Percentiles rank a stretch among this genome's conserved stretches.
Evolutionary conservation across 2,329 filamentous ascomycete species (phyloP).

Genomic region (Hypoxylon sp.): DNA sequence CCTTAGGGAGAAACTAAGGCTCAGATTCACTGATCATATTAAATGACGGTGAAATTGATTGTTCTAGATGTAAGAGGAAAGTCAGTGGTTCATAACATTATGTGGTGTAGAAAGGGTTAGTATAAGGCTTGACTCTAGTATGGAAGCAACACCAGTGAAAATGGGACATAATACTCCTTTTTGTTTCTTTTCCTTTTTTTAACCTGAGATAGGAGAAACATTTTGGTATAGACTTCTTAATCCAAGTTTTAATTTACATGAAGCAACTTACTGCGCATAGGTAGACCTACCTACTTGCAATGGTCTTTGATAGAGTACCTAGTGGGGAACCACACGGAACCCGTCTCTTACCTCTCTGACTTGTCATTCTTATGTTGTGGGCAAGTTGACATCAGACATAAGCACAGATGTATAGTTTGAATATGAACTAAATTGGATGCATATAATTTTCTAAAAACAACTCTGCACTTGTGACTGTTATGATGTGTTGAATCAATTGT

Average conservation of each 20-base stretch:
- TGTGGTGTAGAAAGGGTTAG: background rate
- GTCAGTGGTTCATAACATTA: background rate
- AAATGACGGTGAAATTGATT: background rate
- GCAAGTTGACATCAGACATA: background rate
- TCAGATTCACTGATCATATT: background rate
- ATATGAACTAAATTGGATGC: background rate
- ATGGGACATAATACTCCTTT: background rate
- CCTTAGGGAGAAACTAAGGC: constrained; percentile 12
- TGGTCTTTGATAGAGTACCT: no score
- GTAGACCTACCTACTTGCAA: background rate
- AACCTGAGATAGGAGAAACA: background rate
- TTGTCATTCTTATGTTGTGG: background rate
- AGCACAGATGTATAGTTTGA: background rate
- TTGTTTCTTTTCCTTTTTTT: background rate
- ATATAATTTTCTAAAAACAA: constrained; percentile 2
- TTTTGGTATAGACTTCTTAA: background rate
- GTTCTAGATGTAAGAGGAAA: background rate
- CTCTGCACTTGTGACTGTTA: background rate
- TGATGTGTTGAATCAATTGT: constrained; percentile 11
- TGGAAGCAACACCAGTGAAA: background rate
- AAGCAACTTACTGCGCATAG: background rate
- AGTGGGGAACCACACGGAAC: background rate
- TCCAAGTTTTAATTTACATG: background rate
- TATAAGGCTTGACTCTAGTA: background rate
- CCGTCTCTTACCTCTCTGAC: background rate